Base-by-base conservation (phyloP, 176 grass and related monocot genomes). In the Elymus sibiricus region DNA sequence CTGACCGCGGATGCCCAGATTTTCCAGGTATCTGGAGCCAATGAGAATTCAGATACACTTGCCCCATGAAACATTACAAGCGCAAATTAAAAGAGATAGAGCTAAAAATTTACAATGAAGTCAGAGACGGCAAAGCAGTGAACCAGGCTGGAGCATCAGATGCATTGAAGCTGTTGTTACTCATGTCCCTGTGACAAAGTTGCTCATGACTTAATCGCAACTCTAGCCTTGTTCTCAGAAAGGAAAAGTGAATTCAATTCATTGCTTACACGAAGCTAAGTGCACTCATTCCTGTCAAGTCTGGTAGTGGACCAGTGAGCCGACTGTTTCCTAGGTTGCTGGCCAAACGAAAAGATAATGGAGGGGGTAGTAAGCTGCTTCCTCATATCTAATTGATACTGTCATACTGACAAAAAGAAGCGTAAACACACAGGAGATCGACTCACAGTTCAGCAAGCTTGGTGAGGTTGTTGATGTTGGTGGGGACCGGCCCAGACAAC, bases 261-360 rank as follows among this genome's bases (percentile, higher is more conserved):
- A 40, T 79, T 67, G 76, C 91, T 93, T 92, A 98, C 95, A 95
- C 95, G 82, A 93, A 98, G 61, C 82, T 95, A 64, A 95, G 91
- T 14, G 85, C 59, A 84, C 0, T 69, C 95, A 98, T 93, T 88
- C 89, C 95, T 24, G 89, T 87, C 25, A 98, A 69, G 31, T 93
- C 67, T 74, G 95, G 95, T 7, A 95, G 49, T 56, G 83, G 74
- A 22, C 95, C 95, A 31, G 69, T 93, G 17, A 98, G 74, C 25
- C 81, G 1, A 55, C 86, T 78, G 80, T 98, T 95, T 74, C 86
- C 83, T 15, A 98, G 80, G 82, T 98, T 91, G 32, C 95, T 98
- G 27, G 5, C 79, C n/a, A 83, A 64, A 91, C 63, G 24, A 77
- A 70, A 65, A 80, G 29, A 29, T 29, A 29, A 29, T 29, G 29